Conservation (phyloP, 139 green algal species). For the Volvox reticuliferus region DNA sequence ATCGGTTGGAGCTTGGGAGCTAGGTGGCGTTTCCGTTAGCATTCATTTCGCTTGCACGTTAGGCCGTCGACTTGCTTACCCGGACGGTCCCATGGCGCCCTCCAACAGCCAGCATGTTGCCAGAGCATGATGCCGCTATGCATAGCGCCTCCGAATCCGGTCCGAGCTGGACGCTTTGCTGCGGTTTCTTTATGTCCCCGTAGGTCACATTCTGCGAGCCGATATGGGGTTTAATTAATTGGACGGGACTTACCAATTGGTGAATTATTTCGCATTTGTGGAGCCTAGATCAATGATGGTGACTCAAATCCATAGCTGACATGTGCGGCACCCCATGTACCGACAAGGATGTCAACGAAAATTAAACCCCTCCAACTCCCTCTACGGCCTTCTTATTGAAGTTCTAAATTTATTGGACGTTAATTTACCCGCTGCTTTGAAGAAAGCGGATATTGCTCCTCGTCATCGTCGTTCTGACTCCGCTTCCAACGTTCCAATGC, state of each 20-base stretch:
- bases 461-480: neutral
- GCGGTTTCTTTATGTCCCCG: conserved; percentile 5
- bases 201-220: conserved; percentile 33
- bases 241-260: too few relatives aligned
- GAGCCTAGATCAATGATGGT: too few relatives aligned
- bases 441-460: conserved; percentile 20
- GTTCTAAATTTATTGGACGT: neutral
- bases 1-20: too few relatives aligned
- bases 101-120: conserved; percentile 55
- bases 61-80: neutral
- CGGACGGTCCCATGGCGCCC: conserved; percentile 35
- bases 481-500: conserved; percentile 11
- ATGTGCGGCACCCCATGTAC: too few relatives aligned
- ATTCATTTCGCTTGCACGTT: neutral
- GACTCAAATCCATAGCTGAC: too few relatives aligned
- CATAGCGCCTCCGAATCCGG: conserved; percentile 36
- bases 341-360: too few relatives aligned
- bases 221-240: neutral
- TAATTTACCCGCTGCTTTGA: neutral
- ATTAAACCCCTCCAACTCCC: too few relatives aligned
- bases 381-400: too few relatives aligned
- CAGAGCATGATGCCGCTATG: neutral
- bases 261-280: too few relatives aligned
- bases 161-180: neutral
- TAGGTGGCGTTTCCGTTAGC: neutral